Evolutionary conservation across 306 rosid species (phyloP).

Genomic region (Mucuna pruriens): DNA sequence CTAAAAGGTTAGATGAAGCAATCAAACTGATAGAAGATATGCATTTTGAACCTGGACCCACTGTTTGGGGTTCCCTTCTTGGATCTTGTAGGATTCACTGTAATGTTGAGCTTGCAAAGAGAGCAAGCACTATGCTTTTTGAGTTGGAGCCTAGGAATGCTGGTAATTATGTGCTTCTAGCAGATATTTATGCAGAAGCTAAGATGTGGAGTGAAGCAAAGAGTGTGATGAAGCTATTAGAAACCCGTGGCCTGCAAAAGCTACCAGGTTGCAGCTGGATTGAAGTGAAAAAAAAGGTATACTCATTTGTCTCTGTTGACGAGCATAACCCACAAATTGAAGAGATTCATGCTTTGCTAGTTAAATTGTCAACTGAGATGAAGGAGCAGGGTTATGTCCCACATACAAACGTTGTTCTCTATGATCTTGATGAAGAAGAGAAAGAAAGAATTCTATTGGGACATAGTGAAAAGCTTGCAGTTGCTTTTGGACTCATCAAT

Average conservation of each 20-base stretch:
- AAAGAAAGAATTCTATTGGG: conserved; percentile 83
- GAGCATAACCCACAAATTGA: conserved; percentile 74
- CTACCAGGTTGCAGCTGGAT: conserved; percentile 88
- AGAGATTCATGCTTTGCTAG: conserved; percentile 69
- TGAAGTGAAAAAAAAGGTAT: conserved; percentile 74
- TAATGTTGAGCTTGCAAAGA: conserved; percentile 81
- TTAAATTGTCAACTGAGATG: conserved; percentile 70
- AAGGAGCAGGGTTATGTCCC: conserved; percentile 77
- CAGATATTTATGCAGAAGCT: conserved; percentile 81
- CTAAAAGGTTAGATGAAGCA: conserved; percentile 86
- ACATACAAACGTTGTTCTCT: conserved; percentile 65
- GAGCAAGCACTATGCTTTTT: conserved; percentile 75
- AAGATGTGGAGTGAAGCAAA: conserved; percentile 75
- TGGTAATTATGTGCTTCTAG: conserved; percentile 86
- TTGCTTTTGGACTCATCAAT: conserved; percentile 93
- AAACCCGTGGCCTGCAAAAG: conserved; percentile 67
- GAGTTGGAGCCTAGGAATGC: conserved; percentile 87
- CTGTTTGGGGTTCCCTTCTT: conserved; percentile 93
- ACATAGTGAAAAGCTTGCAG: conserved; percentile 89
- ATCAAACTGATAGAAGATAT: conserved; percentile 72
- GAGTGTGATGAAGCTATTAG: conserved; percentile 70
- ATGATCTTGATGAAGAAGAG: conserved; percentile 84
- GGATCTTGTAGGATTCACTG: conserved; percentile 88
- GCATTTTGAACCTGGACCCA: conserved; percentile 77
- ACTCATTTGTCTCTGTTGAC: conserved; percentile 69